Conservation (phyloP, 305 asterid species). For the Fraxinus velutina region DNA sequence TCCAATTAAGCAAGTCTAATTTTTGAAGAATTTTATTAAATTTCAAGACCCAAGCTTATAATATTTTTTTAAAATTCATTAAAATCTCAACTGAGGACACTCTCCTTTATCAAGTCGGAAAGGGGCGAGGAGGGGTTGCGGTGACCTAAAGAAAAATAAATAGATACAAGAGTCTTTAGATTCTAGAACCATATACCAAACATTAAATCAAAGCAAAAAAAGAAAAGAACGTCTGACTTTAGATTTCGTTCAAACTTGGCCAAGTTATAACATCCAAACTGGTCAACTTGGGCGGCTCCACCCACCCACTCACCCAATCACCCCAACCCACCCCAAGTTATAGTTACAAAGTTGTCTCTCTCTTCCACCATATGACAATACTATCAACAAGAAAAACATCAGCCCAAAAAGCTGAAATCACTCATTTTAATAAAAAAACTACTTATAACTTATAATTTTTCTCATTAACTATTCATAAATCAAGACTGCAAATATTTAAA, state of each 20-base stretch:
- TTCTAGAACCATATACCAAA: background rate
- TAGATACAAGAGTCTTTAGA: conserved; percentile 16
- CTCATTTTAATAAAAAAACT: background rate
- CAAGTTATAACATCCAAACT: conserved; percentile 21
- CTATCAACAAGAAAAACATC: background rate
- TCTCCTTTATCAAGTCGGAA: no score
- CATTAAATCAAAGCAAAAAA: background rate
- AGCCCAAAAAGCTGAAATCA: background rate
- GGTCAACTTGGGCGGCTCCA: conserved; percentile 62
- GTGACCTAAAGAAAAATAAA: background rate
- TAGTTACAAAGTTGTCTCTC: background rate
- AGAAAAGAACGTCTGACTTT: conserved; percentile 3
- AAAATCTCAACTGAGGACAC: no score
- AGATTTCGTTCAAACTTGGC: conserved; percentile 26
- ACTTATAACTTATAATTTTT: background rate
- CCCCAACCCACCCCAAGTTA: background rate
- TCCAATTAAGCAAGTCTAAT: background rate
- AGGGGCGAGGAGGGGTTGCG: background rate
- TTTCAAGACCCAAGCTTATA: no score
- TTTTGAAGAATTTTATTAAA: no score
- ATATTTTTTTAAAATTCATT: no score
- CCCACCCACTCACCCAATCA: background rate
- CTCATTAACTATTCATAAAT: background rate
- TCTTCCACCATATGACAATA: background rate
- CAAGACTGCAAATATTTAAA: conserved; percentile 19